phyloP scores from a whole-genome alignment of 2,329 filamentous ascomycete species.

The Ophiostoma populinum region DNA sequence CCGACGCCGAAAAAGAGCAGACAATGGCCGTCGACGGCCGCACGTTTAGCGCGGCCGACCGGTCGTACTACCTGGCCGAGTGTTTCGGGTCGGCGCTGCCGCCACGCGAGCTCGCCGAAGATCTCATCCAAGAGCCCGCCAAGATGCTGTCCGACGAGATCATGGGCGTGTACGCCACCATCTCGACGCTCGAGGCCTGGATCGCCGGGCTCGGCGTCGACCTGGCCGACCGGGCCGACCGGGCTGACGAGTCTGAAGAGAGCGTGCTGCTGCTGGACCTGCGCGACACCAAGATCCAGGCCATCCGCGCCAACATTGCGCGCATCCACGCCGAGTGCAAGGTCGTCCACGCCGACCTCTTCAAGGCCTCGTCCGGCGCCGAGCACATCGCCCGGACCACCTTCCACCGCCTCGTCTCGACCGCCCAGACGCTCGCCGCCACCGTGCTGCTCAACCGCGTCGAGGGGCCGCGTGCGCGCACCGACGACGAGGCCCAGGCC shows the following conservation, averaged over 20 bases:
- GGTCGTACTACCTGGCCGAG: no score
- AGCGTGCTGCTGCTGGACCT: constrained; percentile 3
- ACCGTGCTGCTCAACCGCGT: constrained; percentile 6
- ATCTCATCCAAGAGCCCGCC: constrained; percentile 7
- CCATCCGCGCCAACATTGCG: constrained; percentile 8
- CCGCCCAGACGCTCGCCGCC: constrained; percentile 4
- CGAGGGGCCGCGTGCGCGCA: constrained; percentile 1
- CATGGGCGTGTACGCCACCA: constrained; percentile 5
- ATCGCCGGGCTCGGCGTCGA: background rate
- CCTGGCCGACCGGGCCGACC: background rate
- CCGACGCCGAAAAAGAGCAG: no score
- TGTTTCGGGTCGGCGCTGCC: constrained; percentile 6
- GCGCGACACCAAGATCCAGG: constrained; percentile 6
- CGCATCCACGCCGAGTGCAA: constrained; percentile 7
- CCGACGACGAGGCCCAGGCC: constrained; percentile 7
- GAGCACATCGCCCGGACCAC: constrained; percentile 2
- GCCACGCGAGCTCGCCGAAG: constrained; percentile 3
- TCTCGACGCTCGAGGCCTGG: constrained; percentile 5
- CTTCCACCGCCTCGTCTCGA: constrained; percentile 5
- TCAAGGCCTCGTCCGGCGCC: constrained; percentile 1
- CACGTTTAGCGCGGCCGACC: no score
- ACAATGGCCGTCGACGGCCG: no score
- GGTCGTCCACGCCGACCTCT: constrained; percentile 3
- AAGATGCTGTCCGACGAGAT: constrained; percentile 8
- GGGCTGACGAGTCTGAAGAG: no score